Conservation (phyloP, 2,329 filamentous ascomycete genomes). For the Xylaria digitata region DNA sequence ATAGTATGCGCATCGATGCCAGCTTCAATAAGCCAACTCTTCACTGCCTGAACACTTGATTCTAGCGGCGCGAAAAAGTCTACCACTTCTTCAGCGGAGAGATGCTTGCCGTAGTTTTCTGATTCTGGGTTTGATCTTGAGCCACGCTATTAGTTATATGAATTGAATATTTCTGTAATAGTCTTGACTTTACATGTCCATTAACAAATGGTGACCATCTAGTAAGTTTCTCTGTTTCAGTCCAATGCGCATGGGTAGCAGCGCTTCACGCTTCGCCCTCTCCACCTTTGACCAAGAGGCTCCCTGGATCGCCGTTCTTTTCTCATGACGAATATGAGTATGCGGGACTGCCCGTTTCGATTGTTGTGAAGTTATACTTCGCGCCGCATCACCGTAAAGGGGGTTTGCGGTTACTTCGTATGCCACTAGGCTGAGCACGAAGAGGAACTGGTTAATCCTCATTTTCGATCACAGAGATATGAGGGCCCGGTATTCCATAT, state of each 20-base stretch:
- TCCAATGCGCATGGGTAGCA: conserved; percentile 46
- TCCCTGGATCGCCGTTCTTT: conserved; percentile 38
- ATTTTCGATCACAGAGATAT: conserved; percentile 33
- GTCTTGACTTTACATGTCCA: conserved; percentile 44
- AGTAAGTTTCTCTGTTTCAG: conserved; percentile 45
- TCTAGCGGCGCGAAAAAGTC: conserved; percentile 54
- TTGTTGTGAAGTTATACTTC: conserved; percentile 5
- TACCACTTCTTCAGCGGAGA: conserved; percentile 52
- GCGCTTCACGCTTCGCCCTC: conserved; percentile 40
- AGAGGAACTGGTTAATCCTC: conserved; percentile 38
- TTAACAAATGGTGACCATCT: conserved; percentile 44
- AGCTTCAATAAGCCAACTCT: conserved; percentile 53
- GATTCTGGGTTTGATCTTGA: conserved; percentile 52
- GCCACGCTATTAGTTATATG: conserved; percentile 18
- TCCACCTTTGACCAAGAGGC: conserved; percentile 42
- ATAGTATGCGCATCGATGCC: conserved; percentile 49
- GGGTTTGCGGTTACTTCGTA: conserved; percentile 39
- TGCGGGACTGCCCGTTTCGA: conserved; percentile 41
- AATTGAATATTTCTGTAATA: not conserved
- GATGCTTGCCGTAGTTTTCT: conserved; percentile 55
- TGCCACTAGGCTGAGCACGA: conserved; percentile 35
- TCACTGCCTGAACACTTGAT: conserved; percentile 51
- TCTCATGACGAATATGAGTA: conserved; percentile 45
- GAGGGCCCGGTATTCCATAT: conserved; percentile 5
- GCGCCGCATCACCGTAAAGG: conserved; percentile 27